Conservation (phyloP, 306 rosid genomes). For the Vigna angularis region DNA sequence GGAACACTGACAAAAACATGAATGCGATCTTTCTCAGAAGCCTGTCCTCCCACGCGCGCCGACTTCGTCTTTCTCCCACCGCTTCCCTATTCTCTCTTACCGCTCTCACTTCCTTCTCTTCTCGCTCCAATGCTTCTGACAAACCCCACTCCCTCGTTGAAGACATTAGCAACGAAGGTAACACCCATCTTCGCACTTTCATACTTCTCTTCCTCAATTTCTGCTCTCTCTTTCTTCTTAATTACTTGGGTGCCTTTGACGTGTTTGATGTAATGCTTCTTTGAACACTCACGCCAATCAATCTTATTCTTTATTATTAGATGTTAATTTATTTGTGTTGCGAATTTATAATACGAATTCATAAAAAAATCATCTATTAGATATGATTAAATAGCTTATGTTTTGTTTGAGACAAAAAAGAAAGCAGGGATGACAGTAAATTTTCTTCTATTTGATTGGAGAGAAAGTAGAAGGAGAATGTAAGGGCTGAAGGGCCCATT, state of each 20-base stretch:
- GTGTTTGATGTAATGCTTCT: constrained; percentile 49
- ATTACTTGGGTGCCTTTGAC: not conserved
- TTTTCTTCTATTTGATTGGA: not conserved
- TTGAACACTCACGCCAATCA: not conserved
- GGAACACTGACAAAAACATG: constrained; percentile 43
- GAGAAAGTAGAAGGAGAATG: not conserved
- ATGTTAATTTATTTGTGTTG: too few relatives aligned
- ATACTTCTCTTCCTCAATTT: not conserved
- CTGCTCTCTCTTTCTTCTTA: not conserved
- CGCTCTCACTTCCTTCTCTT: constrained; percentile 32
- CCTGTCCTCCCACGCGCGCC: constrained; percentile 49
- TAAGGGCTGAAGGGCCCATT: too few relatives aligned
- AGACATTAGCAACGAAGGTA: constrained; percentile 54
- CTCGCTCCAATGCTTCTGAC: constrained; percentile 13
- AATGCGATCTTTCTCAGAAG: constrained; percentile 48
- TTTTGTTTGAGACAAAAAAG: not conserved
- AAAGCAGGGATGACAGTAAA: too few relatives aligned
- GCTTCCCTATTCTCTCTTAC: constrained; percentile 36
- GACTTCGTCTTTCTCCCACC: constrained; percentile 42
- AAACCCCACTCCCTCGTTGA: constrained; percentile 33
- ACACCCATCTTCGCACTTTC: not conserved
- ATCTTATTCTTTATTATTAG: too few relatives aligned
- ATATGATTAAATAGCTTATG: not conserved
- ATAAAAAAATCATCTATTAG: too few relatives aligned
- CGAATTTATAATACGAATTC: too few relatives aligned